Conservation (phyloP, 148 eudicot species). For the Rhododendron henanense region DNA sequence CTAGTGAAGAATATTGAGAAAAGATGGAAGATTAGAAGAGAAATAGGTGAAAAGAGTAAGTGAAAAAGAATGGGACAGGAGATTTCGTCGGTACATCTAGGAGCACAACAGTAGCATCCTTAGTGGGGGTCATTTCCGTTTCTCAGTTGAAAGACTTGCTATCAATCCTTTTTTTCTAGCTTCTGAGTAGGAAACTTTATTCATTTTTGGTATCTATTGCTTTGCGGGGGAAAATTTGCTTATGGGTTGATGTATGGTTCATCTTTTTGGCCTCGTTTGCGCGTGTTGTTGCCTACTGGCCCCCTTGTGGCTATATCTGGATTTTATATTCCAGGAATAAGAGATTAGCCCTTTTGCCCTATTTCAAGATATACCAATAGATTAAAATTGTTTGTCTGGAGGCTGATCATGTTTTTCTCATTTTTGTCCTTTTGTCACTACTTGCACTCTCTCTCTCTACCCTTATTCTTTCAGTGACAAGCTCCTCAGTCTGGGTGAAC, state of each 20-base stretch:
- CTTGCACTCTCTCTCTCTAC: conserved; percentile 3
- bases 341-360: background rate
- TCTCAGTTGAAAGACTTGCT: background rate
- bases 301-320: background rate
- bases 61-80: background rate
- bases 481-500: conserved; percentile 95
- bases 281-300: background rate
- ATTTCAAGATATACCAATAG: background rate
- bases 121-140: background rate
- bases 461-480: conserved; percentile 62
- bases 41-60: background rate
- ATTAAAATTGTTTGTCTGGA: background rate
- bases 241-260: background rate
- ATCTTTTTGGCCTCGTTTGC: background rate
- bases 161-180: background rate
- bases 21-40: background rate
- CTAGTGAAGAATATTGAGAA: background rate
- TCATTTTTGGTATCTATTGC: background rate
- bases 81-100: background rate
- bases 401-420: background rate
- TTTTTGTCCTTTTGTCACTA: background rate
- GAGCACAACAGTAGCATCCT: background rate
- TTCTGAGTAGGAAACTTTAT: background rate
- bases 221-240: background rate
- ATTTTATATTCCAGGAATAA: background rate